Percentiles rank a stretch among this genome's conserved stretches.
Evolutionary conservation across 1,139 yeast species (phyloP).

Genomic region (Wickerhamomyces sp.): DNA sequence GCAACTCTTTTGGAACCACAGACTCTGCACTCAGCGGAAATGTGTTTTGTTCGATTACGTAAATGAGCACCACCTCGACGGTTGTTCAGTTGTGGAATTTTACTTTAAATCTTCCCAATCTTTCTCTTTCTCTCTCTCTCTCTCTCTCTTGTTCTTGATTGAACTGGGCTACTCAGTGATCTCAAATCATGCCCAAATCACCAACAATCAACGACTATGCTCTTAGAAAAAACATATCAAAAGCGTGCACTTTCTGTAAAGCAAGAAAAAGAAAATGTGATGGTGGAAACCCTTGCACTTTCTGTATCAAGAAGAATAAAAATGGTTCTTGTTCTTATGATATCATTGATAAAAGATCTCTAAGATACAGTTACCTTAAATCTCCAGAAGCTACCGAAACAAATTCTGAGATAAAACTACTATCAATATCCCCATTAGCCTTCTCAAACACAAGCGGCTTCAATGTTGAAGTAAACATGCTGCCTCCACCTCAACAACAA

Average conservation of each 20-base stretch:
- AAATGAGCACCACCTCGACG: too few species aligned
- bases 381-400: background rate
- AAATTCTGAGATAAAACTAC: background rate
- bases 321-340: slow-evolving; percentile 7
- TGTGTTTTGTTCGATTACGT: too few species aligned
- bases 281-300: slow-evolving; percentile 2
- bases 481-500: background rate
- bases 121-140: too few species aligned
- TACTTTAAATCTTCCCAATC: too few species aligned
- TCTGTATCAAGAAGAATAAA: slow-evolving; percentile 8
- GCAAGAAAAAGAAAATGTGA: background rate
- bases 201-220: background rate
- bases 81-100: too few species aligned
- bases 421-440: background rate
- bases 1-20: too few species aligned
- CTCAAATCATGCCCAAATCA: background rate
- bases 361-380: slow-evolving; percentile 6
- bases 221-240: slow-evolving; percentile 1
- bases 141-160: too few species aligned
- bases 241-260: slow-evolving; percentile 2
- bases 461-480: too few species aligned
- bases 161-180: background rate
- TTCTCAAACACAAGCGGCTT: background rate
- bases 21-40: too few species aligned
- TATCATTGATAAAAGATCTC: slow-evolving; percentile 11